phyloP scores from a whole-genome alignment of 148 eudicot species.

The Bassia scoparia region DNA sequence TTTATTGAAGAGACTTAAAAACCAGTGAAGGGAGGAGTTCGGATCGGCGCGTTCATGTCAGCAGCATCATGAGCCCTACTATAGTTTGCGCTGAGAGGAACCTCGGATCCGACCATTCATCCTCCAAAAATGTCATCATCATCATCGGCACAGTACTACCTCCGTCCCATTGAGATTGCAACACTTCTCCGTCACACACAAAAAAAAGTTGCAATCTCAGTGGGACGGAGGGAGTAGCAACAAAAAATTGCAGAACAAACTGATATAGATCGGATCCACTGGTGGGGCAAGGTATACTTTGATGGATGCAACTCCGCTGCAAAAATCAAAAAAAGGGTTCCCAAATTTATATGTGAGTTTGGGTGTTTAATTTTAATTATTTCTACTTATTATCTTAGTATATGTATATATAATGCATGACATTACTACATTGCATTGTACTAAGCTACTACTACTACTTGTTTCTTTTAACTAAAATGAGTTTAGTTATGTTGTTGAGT shows the following conservation, averaged over 20 bases:
- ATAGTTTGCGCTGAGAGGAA: conserved; percentile 79
- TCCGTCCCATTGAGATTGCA: no score
- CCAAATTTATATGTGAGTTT: conserved; percentile 25
- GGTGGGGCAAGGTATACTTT: neutral
- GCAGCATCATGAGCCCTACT: conserved; percentile 36
- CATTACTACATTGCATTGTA: conserved; percentile 16
- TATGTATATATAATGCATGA: conserved; percentile 31
- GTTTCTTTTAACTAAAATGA: neutral
- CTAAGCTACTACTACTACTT: neutral
- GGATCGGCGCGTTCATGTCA: conserved; percentile 81
- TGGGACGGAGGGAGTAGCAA: no score
- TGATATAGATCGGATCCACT: neutral
- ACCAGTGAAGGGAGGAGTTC: conserved; percentile 19
- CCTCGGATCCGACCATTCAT: conserved; percentile 63
- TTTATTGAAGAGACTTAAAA: neutral
- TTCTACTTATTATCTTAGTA: conserved; percentile 5
- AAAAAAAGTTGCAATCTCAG: no score
- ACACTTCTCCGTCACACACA: no score
- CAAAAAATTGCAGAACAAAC: no score
- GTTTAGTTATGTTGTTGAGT: conserved; percentile 18
- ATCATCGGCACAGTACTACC: neutral
- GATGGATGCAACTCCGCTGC: conserved; percentile 16
- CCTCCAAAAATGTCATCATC: neutral
- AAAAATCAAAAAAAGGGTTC: neutral
- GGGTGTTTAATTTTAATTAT: neutral